Conservation (phyloP, 2,329 filamentous ascomycete species). For the Phyllosticta capitalensis region DNA sequence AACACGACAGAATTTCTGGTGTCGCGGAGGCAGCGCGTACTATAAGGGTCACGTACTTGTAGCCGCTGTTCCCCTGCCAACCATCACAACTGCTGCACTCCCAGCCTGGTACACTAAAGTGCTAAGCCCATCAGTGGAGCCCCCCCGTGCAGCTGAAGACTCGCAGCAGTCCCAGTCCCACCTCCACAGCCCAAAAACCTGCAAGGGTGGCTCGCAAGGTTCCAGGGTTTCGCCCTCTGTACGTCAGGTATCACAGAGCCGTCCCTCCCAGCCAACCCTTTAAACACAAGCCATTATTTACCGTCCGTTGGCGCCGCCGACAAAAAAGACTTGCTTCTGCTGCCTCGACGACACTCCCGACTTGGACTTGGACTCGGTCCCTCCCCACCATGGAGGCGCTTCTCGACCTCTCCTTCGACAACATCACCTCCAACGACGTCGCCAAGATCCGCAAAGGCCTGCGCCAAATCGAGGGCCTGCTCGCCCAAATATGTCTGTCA, state of each 20-base stretch:
- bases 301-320: not conserved
- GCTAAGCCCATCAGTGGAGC: not conserved
- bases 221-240: constrained; percentile 1
- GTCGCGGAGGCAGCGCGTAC: too few relatives aligned
- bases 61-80: not conserved
- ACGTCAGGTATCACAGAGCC: constrained; percentile 5
- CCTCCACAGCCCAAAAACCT: not conserved
- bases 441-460: constrained; percentile 87
- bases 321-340: not conserved
- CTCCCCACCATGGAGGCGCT: constrained; percentile 67
- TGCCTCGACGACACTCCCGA: not conserved
- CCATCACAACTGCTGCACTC: not conserved
- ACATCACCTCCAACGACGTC: constrained; percentile 84
- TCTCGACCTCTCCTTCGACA: constrained; percentile 88
- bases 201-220: constrained; percentile 5
- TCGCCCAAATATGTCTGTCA: constrained; percentile 88
- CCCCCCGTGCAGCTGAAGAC: not conserved
- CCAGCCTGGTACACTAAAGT: not conserved
- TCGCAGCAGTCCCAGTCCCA: not conserved
- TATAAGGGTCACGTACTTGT: too few relatives aligned
- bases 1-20: not conserved
- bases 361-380: not conserved
- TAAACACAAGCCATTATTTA: constrained; percentile 10
- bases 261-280: constrained; percentile 11
- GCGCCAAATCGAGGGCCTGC: constrained; percentile 83